Conservation (phyloP, 805 yeast genomes). For the Candida orba region DNA sequence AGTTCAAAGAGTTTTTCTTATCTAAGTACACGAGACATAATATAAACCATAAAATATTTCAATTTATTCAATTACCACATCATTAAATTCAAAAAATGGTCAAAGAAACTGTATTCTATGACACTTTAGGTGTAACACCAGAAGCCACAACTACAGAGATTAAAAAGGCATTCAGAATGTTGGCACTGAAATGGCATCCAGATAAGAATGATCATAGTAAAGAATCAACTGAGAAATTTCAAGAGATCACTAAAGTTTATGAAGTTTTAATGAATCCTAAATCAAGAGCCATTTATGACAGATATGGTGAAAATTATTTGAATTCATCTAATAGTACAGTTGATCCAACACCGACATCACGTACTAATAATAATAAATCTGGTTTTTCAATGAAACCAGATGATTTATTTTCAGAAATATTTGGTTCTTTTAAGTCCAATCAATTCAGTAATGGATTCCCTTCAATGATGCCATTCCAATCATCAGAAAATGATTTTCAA, state of each 20-base stretch:
- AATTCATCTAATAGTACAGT: constrained; percentile 45
- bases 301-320: constrained; percentile 86
- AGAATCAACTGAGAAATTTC: constrained; percentile 92
- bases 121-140: constrained; percentile 45
- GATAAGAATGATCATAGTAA: constrained; percentile 67
- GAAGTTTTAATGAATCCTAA: constrained; percentile 77
- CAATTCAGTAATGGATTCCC: no score
- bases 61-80: no score
- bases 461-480: no score
- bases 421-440: constrained; percentile 18
- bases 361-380: background rate
- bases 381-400: constrained; percentile 17
- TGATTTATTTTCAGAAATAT: constrained; percentile 25
- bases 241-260: constrained; percentile 80
- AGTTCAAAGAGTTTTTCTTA: no score
- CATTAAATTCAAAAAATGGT: constrained; percentile 38
- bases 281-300: constrained; percentile 82
- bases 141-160: constrained; percentile 41
- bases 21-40: no score
- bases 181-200: constrained; percentile 73
- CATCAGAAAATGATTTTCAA: background rate
- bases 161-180: constrained; percentile 46
- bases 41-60: no score
- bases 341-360: constrained; percentile 4
- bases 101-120: constrained; percentile 61